phyloP scores from a whole-genome alignment of 1,284 basidiomycete species.

The Porphyrellus sp. region DNA sequence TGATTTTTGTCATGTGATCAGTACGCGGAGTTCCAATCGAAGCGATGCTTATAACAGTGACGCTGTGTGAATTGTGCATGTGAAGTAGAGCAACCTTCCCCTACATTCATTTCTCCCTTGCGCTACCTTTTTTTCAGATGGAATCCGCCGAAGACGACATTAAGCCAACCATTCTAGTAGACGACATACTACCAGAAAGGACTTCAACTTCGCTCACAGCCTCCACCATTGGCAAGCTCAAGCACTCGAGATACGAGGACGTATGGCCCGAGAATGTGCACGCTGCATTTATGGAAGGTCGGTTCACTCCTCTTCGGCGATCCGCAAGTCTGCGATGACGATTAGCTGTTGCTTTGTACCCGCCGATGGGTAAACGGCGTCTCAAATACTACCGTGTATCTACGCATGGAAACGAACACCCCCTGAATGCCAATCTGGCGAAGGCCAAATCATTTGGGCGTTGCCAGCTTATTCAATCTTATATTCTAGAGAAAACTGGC shows the following conservation, averaged over 20 bases:
- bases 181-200: constrained; percentile 4
- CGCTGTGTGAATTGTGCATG: neutral
- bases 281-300: constrained; percentile 38
- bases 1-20: constrained; percentile 34
- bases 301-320: neutral
- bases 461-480: constrained; percentile 37
- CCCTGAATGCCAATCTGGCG: constrained; percentile 12
- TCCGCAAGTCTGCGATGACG: constrained; percentile 9
- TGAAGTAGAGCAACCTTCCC: constrained; percentile 2
- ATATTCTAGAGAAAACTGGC: constrained; percentile 36
- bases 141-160: constrained; percentile 19
- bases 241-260: constrained; percentile 34
- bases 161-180: constrained; percentile 12
- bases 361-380: constrained; percentile 37
- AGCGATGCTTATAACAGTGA: constrained; percentile 14
- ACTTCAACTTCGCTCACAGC: neutral
- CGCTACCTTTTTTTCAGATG: constrained; percentile 21
- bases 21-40: constrained; percentile 27
- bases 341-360: constrained; percentile 31
- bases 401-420: constrained; percentile 13
- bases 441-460: constrained; percentile 33
- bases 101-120: neutral
- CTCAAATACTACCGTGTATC: constrained; percentile 34
- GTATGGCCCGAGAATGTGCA: constrained; percentile 37
- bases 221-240: constrained; percentile 18